Evolutionary conservation across 129 eudicot species (phyloP).

Genomic region (Flaveria robusta): DNA sequence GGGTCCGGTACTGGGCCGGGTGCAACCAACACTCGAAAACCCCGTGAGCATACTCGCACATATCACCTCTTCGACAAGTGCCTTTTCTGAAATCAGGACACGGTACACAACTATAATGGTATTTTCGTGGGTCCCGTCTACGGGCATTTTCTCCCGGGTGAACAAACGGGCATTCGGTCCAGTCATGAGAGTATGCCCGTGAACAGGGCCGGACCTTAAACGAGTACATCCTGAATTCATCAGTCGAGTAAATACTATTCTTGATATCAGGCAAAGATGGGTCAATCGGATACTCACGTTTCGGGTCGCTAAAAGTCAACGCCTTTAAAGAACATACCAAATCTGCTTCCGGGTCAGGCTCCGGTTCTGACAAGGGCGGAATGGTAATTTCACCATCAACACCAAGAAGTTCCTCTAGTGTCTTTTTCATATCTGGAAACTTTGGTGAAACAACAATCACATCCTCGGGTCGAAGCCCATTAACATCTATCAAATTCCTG

Average conservation of each 20-base stretch:
- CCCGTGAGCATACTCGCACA: conserved; percentile 87
- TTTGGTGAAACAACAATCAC: conserved; percentile 57
- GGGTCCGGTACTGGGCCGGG: conserved; percentile 81
- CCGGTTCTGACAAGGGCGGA: conserved; percentile 33
- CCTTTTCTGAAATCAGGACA: conserved; percentile 90
- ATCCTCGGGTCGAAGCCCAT: conserved; percentile 64
- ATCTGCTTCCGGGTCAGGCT: conserved; percentile 41
- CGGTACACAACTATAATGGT: conserved; percentile 85
- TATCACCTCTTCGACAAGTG: conserved; percentile 69
- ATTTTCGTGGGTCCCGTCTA: conserved; percentile 80
- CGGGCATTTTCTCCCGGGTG: conserved; percentile 93
- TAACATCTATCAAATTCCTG: conserved; percentile 54
- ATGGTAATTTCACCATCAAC: conserved; percentile 33
- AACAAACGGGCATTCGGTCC: conserved; percentile 93
- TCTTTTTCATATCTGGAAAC: conserved; percentile 38
- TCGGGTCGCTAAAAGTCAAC: conserved; percentile 30
- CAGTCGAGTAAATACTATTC: conserved; percentile 73
- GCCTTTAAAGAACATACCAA: conserved; percentile 47
- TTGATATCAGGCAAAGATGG: conserved; percentile 82
- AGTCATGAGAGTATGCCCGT: conserved; percentile 86
- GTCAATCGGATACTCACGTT: conserved; percentile 66
- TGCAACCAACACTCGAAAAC: conserved; percentile 91
- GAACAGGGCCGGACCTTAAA: conserved; percentile 84
- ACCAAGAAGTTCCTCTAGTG: conserved; percentile 61
- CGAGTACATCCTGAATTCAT: conserved; percentile 76